Evolutionary conservation across 1,284 basidiomycete genomes (phyloP).

Genomic region (Tetrapyrgos nigripes): DNA sequence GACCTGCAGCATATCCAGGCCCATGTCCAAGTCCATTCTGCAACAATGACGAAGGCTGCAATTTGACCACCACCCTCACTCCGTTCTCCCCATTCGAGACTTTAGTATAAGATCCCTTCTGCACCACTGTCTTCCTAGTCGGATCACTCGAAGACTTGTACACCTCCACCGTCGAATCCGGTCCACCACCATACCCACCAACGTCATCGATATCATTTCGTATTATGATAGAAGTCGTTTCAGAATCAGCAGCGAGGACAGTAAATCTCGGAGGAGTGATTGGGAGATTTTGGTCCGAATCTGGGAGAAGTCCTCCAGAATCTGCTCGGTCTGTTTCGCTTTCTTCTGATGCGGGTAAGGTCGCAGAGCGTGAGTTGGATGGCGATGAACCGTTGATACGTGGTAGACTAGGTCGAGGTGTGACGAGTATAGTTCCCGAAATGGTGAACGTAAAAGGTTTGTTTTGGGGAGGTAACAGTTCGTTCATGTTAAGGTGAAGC

Average conservation of each 20-base stretch:
- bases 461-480: constrained; percentile 67
- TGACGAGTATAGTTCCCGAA: constrained; percentile 66
- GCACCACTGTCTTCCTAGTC: constrained; percentile 64
- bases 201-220: constrained; percentile 59
- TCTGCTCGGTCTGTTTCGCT: constrained; percentile 35
- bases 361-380: constrained; percentile 27
- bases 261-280: constrained; percentile 71
- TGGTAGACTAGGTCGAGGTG: constrained; percentile 44
- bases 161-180: constrained; percentile 53
- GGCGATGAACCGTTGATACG: constrained; percentile 29
- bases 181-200: constrained; percentile 3
- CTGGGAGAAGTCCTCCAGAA: constrained; percentile 17
- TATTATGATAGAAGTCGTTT: constrained; percentile 59
- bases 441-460: constrained; percentile 66
- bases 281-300: constrained; percentile 47
- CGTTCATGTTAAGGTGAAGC: constrained; percentile 80
- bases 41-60: background rate
- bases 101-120: constrained; percentile 60
- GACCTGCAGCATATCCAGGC: no score
- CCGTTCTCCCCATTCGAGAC: constrained; percentile 55
- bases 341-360: constrained; percentile 25
- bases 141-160: constrained; percentile 64
- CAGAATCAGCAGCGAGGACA: constrained; percentile 66
- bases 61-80: constrained; percentile 53
- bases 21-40: background rate